Evolutionary conservation across 768 basidiomycete genomes (phyloP).

Genomic region (Phlegmacium glaucopus): DNA sequence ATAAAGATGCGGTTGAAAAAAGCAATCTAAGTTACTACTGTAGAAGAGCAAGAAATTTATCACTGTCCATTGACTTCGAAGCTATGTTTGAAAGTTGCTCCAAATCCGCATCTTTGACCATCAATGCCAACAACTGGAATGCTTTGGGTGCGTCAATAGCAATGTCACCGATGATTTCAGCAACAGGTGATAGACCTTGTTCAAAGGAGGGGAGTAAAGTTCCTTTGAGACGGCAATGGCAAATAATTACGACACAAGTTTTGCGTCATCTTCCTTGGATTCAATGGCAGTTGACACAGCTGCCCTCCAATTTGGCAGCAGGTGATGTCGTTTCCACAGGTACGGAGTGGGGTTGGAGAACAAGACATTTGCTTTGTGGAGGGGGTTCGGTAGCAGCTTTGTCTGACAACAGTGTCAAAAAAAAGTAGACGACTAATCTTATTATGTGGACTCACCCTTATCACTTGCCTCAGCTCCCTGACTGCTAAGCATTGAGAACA

Average conservation of each 20-base stretch:
- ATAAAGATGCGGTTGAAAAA: constrained; percentile 24
- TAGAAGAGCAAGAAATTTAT: constrained; percentile 57
- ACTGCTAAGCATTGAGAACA: constrained; percentile 75
- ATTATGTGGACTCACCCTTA: constrained; percentile 41
- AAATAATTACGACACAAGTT: constrained; percentile 77
- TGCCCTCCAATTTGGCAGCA: constrained; percentile 45
- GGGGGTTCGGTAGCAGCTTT: constrained; percentile 37
- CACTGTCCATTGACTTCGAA: constrained; percentile 57
- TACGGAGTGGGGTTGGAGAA: constrained; percentile 77
- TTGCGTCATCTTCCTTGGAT: constrained; percentile 76
- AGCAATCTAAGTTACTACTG: constrained; percentile 38
- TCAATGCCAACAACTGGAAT: constrained; percentile 66
- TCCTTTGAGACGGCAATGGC: constrained; percentile 54
- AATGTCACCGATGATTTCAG: constrained; percentile 83
- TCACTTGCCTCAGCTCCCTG: constrained; percentile 60
- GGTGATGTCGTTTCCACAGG: constrained; percentile 49
- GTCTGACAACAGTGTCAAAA: constrained; percentile 1
- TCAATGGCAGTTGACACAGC: constrained; percentile 68
- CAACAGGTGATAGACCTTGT: constrained; percentile 64
- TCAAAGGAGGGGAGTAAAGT: constrained; percentile 65
- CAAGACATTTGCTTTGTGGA: constrained; percentile 62
- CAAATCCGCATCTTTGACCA: constrained; percentile 69
- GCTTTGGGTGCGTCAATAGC: constrained; percentile 90
- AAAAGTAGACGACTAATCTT: neutral
- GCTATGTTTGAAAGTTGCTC: constrained; percentile 54